A percentile compares a stretch with the other conserved stretches of the same genome.
Evolutionary conservation across 2,329 filamentous ascomycete genomes (phyloP).

Genomic region (Saccharata proteae): DNA sequence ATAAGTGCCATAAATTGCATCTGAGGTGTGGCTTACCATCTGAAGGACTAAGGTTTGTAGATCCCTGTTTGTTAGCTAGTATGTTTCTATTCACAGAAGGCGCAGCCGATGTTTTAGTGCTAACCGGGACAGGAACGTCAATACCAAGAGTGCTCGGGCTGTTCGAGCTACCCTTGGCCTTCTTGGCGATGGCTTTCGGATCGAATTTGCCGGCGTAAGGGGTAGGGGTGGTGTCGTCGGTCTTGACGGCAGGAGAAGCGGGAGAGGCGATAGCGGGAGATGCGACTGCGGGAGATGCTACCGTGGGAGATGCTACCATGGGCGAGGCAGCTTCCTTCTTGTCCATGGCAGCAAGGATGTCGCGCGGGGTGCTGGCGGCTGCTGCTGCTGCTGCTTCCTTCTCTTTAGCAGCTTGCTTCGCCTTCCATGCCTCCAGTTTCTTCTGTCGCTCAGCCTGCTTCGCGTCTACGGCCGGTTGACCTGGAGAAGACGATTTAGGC

Average conservation of each 20-base stretch:
- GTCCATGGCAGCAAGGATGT: slow-evolving; percentile 62
- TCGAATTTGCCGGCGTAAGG: slow-evolving; percentile 72
- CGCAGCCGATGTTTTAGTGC: neutral
- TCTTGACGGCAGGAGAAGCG: slow-evolving; percentile 17
- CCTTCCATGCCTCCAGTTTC: slow-evolving; percentile 88
- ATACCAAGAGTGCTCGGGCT: slow-evolving; percentile 43
- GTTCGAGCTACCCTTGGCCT: slow-evolving; percentile 49
- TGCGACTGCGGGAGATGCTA: neutral
- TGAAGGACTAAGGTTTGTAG: neutral
- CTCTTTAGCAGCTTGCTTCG: slow-evolving; percentile 66
- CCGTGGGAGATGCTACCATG: slow-evolving; percentile 34
- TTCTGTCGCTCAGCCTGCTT: slow-evolving; percentile 59
- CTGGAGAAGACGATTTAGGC: slow-evolving; percentile 1
- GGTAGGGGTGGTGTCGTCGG: slow-evolving; percentile 14
- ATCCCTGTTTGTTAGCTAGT: neutral
- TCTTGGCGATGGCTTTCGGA: slow-evolving; percentile 76
- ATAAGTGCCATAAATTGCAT: too few relatives aligned
- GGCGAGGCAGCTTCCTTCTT: slow-evolving; percentile 41
- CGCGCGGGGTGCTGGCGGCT: slow-evolving; percentile 43
- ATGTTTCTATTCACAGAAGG: too few relatives aligned
- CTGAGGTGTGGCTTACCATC: too few relatives aligned
- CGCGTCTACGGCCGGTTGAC: slow-evolving; percentile 40
- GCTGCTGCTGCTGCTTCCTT: slow-evolving; percentile 46
- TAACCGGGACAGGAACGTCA: slow-evolving; percentile 31
- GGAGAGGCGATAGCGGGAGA: slow-evolving; percentile 11